Percentiles rank a stretch among this genome's conserved stretches.
These are phyloP conservation scores for Acanthamoeba culbertsoni DNA, from an alignment of 208 protist species.

Conservation along the genomic window DNA sequence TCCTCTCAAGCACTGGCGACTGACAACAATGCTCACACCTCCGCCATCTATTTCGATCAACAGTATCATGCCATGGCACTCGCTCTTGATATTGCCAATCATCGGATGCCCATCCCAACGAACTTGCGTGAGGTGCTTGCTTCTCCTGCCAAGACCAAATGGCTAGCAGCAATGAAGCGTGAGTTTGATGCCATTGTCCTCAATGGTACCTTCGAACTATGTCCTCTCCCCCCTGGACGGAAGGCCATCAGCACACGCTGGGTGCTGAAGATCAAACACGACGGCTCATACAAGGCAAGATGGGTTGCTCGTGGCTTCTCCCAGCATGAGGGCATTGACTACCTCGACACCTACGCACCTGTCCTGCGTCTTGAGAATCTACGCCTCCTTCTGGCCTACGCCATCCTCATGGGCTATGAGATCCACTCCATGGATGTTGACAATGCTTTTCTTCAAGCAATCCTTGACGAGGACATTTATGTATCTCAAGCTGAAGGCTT, in stretches of 20 bases:
- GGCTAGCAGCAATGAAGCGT: not conserved
- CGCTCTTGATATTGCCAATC: too few relatives aligned
- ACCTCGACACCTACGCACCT: not conserved
- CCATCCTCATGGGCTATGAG: not conserved
- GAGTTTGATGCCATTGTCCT: not conserved
- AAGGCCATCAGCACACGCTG: not conserved
- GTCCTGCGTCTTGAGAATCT: not conserved
- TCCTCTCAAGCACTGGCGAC: too few relatives aligned
- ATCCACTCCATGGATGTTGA: slow-evolving; percentile 41
- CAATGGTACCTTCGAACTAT: not conserved
- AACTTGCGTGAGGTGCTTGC: not conserved
- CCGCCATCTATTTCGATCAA: too few relatives aligned
- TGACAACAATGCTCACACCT: too few relatives aligned
- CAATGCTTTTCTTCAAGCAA: slow-evolving; percentile 9
- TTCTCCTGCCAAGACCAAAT: not conserved
- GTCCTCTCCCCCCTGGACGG: not conserved
- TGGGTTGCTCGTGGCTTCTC: not conserved
- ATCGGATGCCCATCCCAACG: not conserved
- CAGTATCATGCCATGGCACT: too few relatives aligned
- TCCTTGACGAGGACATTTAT: slow-evolving; percentile 9
- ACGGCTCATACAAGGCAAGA: not conserved
- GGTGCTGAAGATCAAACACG: not conserved
- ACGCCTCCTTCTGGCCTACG: not conserved
- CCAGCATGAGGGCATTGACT: not conserved
- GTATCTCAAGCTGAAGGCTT: slow-evolving; percentile 31